Evolutionary conservation across 345 rosid genomes (phyloP), one percentile per base, ranked within the genome.

Genomic region (Barbarea vulgaris): DNA sequence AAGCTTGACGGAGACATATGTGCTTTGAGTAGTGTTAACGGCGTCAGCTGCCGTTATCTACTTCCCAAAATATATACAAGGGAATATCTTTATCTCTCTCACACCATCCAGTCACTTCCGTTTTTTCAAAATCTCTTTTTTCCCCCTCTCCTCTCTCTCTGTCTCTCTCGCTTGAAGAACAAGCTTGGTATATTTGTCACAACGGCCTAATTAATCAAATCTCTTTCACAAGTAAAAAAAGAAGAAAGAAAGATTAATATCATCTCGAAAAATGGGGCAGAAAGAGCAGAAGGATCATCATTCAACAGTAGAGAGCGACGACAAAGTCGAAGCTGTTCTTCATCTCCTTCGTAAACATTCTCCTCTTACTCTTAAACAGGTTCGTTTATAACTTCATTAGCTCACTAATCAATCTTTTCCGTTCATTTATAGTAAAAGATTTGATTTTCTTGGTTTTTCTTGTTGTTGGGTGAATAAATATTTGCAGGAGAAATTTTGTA

Each of bases 321-420:
- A 78, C 51, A 91, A 84, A 80, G 82, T 85, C 39, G 91, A 88
- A 83, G 83, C 94, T 66, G 98, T 93, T 76, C 87, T 90, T 54
- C 74, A 86, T 41, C 83, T 87, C 54, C 85, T 95, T 46, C 79
- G 88, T 37, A 93, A 89, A 84, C 98, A 96, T 69, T 75, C 91
- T 69, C 88, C 93, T 44, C 89, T 96, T 56, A 83, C 98, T 41
- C 85, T 86, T 15, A 96, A 93, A 72, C 99, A 96, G 96, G 99
- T 77, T 34, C 7, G 71, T 34, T 62, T 83, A 7, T 11, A 10
- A 4, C 3, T 30, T 27, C 6, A 4, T 19, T 27, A 25, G 1
- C 24, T 28, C 56, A 34, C 56, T 53, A 3, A 11, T 76, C 15
- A n/a, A n/a, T n/a, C n/a, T n/a, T 42, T 39, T 22, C 4, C 37